A percentile compares a stretch with the other conserved stretches of the same genome.
These are phyloP conservation scores for Hirsutella rhossiliensis DNA, from an alignment of 2,329 filamentous ascomycete species.

Conservation along the genomic window DNA sequence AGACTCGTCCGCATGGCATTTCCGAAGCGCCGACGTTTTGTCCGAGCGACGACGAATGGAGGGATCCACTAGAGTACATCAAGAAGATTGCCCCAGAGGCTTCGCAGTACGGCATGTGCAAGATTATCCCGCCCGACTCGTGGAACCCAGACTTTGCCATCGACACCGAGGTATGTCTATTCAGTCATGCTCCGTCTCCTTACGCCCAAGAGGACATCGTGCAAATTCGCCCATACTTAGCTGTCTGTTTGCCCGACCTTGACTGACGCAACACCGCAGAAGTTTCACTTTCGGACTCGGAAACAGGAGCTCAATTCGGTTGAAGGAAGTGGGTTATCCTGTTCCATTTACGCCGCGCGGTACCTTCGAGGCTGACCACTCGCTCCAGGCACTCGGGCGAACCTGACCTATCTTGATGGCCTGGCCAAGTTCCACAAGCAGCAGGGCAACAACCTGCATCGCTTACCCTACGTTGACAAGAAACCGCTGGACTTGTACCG, in stretches of 20 bases:
- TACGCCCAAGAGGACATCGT: neutral
- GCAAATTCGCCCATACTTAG: no score
- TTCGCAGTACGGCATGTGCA: slow-evolving; percentile 80
- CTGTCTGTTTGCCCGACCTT: neutral
- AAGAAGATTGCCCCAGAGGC: slow-evolving; percentile 83
- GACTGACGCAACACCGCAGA: slow-evolving; percentile 36
- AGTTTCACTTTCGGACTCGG: slow-evolving; percentile 91
- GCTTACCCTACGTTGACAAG: slow-evolving; percentile 94
- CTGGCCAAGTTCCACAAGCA: slow-evolving; percentile 95
- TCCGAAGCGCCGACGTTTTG: slow-evolving; percentile 83
- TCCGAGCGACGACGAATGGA: slow-evolving; percentile 88
- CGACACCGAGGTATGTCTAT: slow-evolving; percentile 67
- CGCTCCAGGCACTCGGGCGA: slow-evolving; percentile 80
- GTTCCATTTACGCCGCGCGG: neutral
- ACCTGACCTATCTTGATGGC: slow-evolving; percentile 91
- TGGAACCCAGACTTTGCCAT: slow-evolving; percentile 97
- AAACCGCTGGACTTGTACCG: slow-evolving; percentile 91
- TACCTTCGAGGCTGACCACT: neutral
- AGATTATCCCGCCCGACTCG: slow-evolving; percentile 83
- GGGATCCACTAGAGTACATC: slow-evolving; percentile 87
- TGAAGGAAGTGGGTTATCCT: slow-evolving; percentile 71
- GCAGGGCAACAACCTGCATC: slow-evolving; percentile 84
- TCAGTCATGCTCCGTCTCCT: slow-evolving; percentile 4
- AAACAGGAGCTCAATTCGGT: slow-evolving; percentile 96
- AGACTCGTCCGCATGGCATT: slow-evolving; percentile 70